Percentiles rank a stretch among this genome's conserved stretches.
phyloP scores from a whole-genome alignment of 225 moss, liverwort and hornwort species.

The Neckera pumila region DNA sequence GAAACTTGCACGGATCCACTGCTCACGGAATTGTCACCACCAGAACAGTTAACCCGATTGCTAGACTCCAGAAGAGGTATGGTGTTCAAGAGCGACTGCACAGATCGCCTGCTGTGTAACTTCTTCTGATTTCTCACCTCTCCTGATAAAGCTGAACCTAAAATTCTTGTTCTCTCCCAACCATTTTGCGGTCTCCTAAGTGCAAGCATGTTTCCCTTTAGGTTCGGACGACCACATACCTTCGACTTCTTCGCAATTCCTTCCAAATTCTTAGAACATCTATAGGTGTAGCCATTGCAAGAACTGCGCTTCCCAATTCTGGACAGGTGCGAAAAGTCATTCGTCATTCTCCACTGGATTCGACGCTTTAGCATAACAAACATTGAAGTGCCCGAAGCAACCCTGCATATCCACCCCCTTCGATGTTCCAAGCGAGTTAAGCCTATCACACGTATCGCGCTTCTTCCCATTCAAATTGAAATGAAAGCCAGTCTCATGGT shows the following conservation, averaged over 20 bases:
- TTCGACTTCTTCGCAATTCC: not conserved
- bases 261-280: not conserved
- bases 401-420: conserved; percentile 10
- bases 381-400: not conserved
- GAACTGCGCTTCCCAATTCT: conserved; percentile 9
- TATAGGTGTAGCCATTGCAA: not conserved
- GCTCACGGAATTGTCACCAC: conserved; percentile 1
- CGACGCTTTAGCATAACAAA: not conserved
- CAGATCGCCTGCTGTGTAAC: not conserved
- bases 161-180: not conserved
- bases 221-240: not conserved
- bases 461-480: not conserved
- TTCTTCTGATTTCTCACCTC: conserved; percentile 5
- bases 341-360: conserved; percentile 5
- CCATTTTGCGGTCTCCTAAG: not conserved
- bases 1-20: not conserved
- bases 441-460: not conserved
- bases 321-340: not conserved
- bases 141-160: not conserved
- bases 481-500: not conserved
- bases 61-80: conserved; percentile 5
- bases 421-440: not conserved
- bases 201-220: not conserved
- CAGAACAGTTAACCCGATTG: not conserved
- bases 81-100: conserved; percentile 4